Percentiles rank a stretch among this genome's conserved stretches.
Evolutionary conservation across 495 filamentous ascomycete genomes (phyloP).

Genomic region (Penicillium odoratum): DNA sequence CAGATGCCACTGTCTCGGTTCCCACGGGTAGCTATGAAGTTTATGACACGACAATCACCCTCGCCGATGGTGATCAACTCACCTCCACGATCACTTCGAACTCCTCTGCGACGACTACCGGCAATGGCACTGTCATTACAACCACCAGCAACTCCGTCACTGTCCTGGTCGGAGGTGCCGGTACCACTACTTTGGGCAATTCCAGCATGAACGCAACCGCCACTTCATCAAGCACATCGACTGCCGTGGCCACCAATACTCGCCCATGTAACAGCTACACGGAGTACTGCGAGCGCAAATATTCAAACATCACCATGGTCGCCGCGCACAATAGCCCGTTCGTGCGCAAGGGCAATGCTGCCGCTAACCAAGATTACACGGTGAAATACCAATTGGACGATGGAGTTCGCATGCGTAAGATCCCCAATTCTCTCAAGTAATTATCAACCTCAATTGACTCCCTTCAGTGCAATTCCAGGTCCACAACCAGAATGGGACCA

Average conservation of each 20-base stretch:
- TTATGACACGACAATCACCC: conserved; percentile 40
- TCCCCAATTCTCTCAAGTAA: background rate
- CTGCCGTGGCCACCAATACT: conserved; percentile 61
- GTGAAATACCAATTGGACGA: conserved; percentile 80
- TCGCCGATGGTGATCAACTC: conserved; percentile 25
- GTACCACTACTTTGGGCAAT: conserved; percentile 41
- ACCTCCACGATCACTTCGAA: conserved; percentile 22
- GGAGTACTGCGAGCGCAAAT: conserved; percentile 80
- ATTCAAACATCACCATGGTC: conserved; percentile 87
- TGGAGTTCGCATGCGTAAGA: conserved; percentile 74
- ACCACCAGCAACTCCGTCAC: conserved; percentile 39
- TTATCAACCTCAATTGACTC: conserved; percentile 1
- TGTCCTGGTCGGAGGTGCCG: conserved; percentile 37
- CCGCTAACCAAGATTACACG: conserved; percentile 71
- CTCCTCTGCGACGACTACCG: conserved; percentile 21
- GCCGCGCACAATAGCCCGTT: conserved; percentile 91
- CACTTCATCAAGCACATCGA: conserved; percentile 35
- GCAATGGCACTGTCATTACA: conserved; percentile 35
- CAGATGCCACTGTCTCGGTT: conserved; percentile 12
- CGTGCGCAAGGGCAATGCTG: conserved; percentile 62
- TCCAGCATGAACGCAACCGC: conserved; percentile 44
- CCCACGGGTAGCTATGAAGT: conserved; percentile 43
- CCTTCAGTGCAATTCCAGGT: conserved; percentile 75
- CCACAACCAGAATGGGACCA: conserved; percentile 62
- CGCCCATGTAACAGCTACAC: conserved; percentile 82